Percentiles rank a stretch among this genome's conserved stretches.
Evolutionary conservation across 768 basidiomycete species (phyloP).

Genomic region (Trametes gibbosa): DNA sequence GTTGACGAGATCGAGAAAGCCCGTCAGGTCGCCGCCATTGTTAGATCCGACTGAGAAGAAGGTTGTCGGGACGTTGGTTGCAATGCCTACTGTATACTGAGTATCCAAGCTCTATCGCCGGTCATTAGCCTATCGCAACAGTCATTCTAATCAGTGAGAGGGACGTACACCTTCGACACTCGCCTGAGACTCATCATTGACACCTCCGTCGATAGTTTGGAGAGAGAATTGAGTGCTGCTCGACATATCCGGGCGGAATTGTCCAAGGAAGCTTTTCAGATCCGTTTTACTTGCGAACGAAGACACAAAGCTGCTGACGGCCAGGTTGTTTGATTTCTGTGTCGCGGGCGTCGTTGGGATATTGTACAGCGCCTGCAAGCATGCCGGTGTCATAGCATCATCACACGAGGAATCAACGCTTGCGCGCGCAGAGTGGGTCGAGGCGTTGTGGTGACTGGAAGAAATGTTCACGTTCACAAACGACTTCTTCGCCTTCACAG

Average conservation of each 20-base stretch:
- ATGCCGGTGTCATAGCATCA: slow-evolving; percentile 26
- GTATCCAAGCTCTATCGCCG: slow-evolving; percentile 14
- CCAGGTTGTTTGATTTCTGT: slow-evolving; percentile 3
- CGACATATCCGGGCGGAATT: slow-evolving; percentile 17
- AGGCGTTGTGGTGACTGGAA: neutral
- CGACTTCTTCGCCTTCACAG: slow-evolving; percentile 1
- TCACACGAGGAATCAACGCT: slow-evolving; percentile 23
- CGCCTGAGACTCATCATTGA: slow-evolving; percentile 8
- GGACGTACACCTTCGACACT: slow-evolving; percentile 10
- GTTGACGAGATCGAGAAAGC: slow-evolving; percentile 33
- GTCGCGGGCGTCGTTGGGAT: slow-evolving; percentile 22
- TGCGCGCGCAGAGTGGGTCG: slow-evolving; percentile 3
- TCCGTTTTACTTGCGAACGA: slow-evolving; percentile 10
- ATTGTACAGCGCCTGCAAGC: slow-evolving; percentile 33
- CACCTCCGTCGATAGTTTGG: slow-evolving; percentile 7
- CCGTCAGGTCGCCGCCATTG: slow-evolving; percentile 28
- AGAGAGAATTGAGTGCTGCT: slow-evolving; percentile 6
- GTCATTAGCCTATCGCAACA: neutral
- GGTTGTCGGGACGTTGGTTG: slow-evolving; percentile 15
- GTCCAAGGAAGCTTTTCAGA: slow-evolving; percentile 13
- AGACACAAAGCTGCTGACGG: slow-evolving; percentile 11
- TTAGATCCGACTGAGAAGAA: slow-evolving; percentile 11
- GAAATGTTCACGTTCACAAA: slow-evolving; percentile 21
- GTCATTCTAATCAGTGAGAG: neutral
- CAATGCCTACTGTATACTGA: slow-evolving; percentile 21